Evolutionary conservation across 306 rosid species (phyloP), one percentile per base, ranked within the genome.

Genomic region (Begonia masoniana): DNA sequence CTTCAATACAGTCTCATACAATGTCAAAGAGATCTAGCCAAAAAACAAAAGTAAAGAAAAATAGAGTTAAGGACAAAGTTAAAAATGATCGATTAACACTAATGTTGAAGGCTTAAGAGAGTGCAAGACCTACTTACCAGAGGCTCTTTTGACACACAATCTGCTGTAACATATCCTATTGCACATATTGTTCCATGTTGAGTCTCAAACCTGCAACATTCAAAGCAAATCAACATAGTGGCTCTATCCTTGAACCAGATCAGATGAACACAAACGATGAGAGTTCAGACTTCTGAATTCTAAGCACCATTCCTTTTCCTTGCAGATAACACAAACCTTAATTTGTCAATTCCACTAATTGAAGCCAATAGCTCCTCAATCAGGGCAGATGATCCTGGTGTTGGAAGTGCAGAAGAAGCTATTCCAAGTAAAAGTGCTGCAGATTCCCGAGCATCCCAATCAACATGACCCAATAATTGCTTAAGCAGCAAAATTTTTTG

Each of bases 131-230:
- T 60, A 78, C 95, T 85, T 78, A 89, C 97, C 16, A 71, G 43
- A 12, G 80, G 80, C 49, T 65, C 51, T 83, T 76, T 77, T 7
- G 83, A 78, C 69, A 81, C 59, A 68, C 84, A 80, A 51, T 83
- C 89, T 62, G 97, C 95, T 59, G 88, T 62, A 55, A 89, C 64
- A 70, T 72, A 89, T 80, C 97, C 95, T 68, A 85, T 55, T 52
- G 97, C 94, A 67, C 94, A 89, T 62, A 85, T 72, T 17, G 78
- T 78, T 13, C 95, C 97, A 64, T 89, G 95, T 75, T 72, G 95
- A 74, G 78, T 72, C 76, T 89, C 97, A 75, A 82, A 89, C 71
- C 97, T 89, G 65, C 57, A 66, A 49, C 57, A 69, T 42, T 31
- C 39, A 31, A 31, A 31, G 39, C 39, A 5, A 31, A 6, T 31